Base-by-base conservation (phyloP, 768 basidiomycete species). In the Gelatoporia subvermispora region DNA sequence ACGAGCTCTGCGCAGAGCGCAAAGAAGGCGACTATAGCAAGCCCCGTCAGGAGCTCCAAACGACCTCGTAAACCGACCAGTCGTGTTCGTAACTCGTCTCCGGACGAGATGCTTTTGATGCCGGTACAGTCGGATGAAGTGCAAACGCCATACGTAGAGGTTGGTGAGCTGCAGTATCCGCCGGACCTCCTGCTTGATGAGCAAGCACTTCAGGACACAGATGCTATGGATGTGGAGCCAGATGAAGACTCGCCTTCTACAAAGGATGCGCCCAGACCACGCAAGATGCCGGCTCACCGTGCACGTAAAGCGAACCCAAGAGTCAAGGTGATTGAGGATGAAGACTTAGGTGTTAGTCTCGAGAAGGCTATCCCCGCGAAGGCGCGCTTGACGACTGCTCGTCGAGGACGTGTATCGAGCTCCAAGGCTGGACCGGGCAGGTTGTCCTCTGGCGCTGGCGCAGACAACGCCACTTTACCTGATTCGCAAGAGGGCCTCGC, bases 401-500 rank as follows among this genome's bases (percentile, higher is more conserved):
- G 52, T 21, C 20, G 9, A 7, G 28, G 28, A 8, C 49, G 50
- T 16, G 47, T 48, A 2, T 43, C 55, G n/a, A 35, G 42, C 35
- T 23, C 48, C 7, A 57, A 51, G 28, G 45, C 58, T 18, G 78
- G 76, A n/a, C 76, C 77, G 21, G 75, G 76, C 23, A 74, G 74
- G 24, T 75, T 75, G 3, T 79, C 81, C 11, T 55, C 66, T 21
- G 74, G 76, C 8, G 49, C 76, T 3, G 43, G 46, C 20, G 73
- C 67, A 47, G 72, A 64, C 41, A 71, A 67, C 24, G 79, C 75
- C 49, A 82, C 83, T 15, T 62, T 83, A 11, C 65, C 84, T 45
- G 80, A 75, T 5, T 72, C 68, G 17, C 64, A 73, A 8, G 83
- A 79, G 57, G 81, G 82, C 25, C 55, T 61, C 10, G 56, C 81